Base-by-base conservation (phyloP, 306 rosid species). In the Trifolium subterraneum region DNA sequence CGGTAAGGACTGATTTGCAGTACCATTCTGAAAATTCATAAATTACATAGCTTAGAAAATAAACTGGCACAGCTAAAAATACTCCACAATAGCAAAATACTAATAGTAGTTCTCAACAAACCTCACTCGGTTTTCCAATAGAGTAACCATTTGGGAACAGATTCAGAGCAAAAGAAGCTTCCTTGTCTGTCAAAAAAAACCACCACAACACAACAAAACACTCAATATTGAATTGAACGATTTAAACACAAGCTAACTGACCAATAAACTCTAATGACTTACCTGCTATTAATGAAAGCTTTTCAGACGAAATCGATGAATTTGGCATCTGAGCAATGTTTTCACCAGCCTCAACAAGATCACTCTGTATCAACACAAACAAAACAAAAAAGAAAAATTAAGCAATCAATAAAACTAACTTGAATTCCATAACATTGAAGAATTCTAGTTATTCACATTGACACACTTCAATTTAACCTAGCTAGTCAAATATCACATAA, bases 121-220 rank as follows among this genome's bases (percentile, higher is more conserved):
- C 99, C 99, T 95, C 93, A 1, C 79, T 72, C 11, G 97, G 87
- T 78, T 90, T 92, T 80, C 96, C 90, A 44, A 95, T 80, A 54
- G 93, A 92, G 84, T 95, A 95, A 81, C 98, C 99, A 85, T 92
- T 92, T 20, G 85, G 78, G 68, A 92, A 92, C 86, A 95, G 83
- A 71, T 84, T 87, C 85, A 95, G 72, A 0, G 89, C 84, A 84
- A 95, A 92, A 76, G 99, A 92, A 82, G 87, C 96, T 81, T 89
- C 93, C 55, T 75, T 74, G 38, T 88, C 99, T 90, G 92, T 58
- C 72, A 80, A 79, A 80, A 80, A 78, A 79, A 80, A 74, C 44
- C 81, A 42, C n/a, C 65, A 67, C 20, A 61, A 76, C 63, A 64
- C 41, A 66, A 76, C 63, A 64, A 35, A 66, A 74, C 36, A 77